Evolutionary conservation across 2,329 filamentous ascomycete species (phyloP).

Genomic region (Talaromyces albobiverticillius): DNA sequence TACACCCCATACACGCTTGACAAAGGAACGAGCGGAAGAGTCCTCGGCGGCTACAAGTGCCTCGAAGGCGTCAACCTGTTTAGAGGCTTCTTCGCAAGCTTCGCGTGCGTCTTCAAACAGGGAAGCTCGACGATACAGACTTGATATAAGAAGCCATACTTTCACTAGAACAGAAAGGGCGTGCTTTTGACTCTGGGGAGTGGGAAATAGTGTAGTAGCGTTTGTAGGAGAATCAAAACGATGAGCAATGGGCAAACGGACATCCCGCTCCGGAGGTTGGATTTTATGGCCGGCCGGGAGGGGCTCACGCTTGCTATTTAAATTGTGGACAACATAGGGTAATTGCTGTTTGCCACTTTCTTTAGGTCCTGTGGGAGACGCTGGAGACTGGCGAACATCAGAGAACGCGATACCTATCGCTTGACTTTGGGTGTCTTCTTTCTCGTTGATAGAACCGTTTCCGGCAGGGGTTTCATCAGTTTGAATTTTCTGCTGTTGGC

Average conservation of each 20-base stretch:
- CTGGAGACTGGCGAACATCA: slow-evolving; percentile 13
- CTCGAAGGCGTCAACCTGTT: slow-evolving; percentile 71
- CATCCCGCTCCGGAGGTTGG: slow-evolving; percentile 43
- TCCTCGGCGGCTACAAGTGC: slow-evolving; percentile 60
- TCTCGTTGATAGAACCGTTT: neutral
- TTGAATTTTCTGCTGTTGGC: slow-evolving; percentile 15
- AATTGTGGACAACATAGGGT: slow-evolving; percentile 35
- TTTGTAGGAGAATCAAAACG: slow-evolving; percentile 40
- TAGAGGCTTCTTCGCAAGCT: slow-evolving; percentile 76
- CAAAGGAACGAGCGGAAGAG: slow-evolving; percentile 61
- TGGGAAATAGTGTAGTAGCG: slow-evolving; percentile 49
- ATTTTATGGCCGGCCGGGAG: slow-evolving; percentile 36
- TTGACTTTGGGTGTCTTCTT: slow-evolving; percentile 11
- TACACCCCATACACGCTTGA: slow-evolving; percentile 70
- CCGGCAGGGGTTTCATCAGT: slow-evolving; percentile 14
- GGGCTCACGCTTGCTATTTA: slow-evolving; percentile 32
- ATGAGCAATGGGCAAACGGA: slow-evolving; percentile 33
- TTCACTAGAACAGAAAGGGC: slow-evolving; percentile 63
- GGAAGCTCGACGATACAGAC: slow-evolving; percentile 78
- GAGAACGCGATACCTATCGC: slow-evolving; percentile 31
- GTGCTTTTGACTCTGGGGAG: slow-evolving; percentile 53
- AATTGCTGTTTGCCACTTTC: slow-evolving; percentile 31
- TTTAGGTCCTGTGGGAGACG: slow-evolving; percentile 20
- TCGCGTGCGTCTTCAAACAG: slow-evolving; percentile 77
- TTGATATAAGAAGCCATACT: slow-evolving; percentile 87